These are phyloP conservation scores for Mucor velutinosus DNA, from an alignment of 371 early-diverging fungal species.

Conservation along the genomic window DNA sequence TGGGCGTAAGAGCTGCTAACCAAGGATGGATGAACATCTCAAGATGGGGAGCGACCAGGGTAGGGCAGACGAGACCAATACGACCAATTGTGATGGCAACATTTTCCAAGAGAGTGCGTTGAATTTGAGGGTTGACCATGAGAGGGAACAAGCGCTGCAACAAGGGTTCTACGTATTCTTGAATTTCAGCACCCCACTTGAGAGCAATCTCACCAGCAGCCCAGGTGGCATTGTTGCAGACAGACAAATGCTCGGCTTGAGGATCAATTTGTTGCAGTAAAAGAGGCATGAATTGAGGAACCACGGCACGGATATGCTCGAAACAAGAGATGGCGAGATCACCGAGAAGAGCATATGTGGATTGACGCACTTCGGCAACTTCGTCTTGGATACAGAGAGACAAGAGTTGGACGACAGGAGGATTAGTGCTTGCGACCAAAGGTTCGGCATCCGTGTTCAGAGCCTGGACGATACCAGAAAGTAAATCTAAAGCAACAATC, in stretches of 20 bases:
- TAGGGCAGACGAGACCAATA: conserved; percentile 84
- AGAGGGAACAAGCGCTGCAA: conserved; percentile 82
- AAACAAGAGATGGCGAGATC: conserved; percentile 88
- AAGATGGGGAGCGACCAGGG: conserved; percentile 76
- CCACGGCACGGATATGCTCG: conserved; percentile 69
- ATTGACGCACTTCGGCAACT: conserved; percentile 85
- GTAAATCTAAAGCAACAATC: conserved; percentile 92
- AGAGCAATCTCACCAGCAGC: conserved; percentile 93
- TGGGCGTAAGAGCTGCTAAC: conserved; percentile 68
- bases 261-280: conserved; percentile 75
- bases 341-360: conserved; percentile 93
- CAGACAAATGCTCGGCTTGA: conserved; percentile 64
- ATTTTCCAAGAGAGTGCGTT: conserved; percentile 85
- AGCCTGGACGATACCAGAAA: conserved; percentile 92
- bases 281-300: conserved; percentile 76
- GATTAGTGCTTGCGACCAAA: conserved; percentile 72
- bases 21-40: conserved; percentile 75
- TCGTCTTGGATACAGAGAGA: conserved; percentile 76
- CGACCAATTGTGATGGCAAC: conserved; percentile 95
- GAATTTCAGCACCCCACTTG: conserved; percentile 67
- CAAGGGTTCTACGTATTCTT: conserved; percentile 74
- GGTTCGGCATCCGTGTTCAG: conserved; percentile 74
- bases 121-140: conserved; percentile 65
- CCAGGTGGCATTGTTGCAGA: conserved; percentile 95
- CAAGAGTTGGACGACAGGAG: conserved; percentile 76